phyloP scores from a whole-genome alignment of 2,329 filamentous ascomycete genomes.

The Penicillium psychrosexuale region DNA sequence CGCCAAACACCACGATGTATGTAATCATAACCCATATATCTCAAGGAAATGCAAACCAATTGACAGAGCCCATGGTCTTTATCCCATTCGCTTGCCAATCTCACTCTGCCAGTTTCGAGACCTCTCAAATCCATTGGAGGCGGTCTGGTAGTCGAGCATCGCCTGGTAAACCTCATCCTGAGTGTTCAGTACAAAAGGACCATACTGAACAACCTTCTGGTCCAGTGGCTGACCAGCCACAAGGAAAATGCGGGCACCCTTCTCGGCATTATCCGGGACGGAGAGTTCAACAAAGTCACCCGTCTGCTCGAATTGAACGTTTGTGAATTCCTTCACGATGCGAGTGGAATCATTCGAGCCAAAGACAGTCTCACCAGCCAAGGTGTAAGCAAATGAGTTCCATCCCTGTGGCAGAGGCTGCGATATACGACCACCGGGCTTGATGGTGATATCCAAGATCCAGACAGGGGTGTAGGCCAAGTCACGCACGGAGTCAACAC shows the following conservation, averaged over 20 bases:
- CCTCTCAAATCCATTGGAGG: constrained; percentile 75
- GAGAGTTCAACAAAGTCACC: constrained; percentile 73
- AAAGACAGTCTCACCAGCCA: constrained; percentile 69
- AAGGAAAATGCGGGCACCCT: constrained; percentile 56
- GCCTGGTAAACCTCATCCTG: constrained; percentile 73
- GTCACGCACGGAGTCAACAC: constrained; percentile 82
- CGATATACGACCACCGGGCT: constrained; percentile 71
- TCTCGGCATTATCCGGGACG: constrained; percentile 63
- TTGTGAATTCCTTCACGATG: constrained; percentile 64
- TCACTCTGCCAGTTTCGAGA: constrained; percentile 77
- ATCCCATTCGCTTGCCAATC: constrained; percentile 74
- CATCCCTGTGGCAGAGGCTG: constrained; percentile 76
- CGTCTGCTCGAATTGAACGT: constrained; percentile 78
- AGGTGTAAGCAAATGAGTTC: constrained; percentile 85
- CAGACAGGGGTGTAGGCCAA: constrained; percentile 97
- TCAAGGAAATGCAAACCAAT: neutral
- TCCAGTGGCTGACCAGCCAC: constrained; percentile 77
- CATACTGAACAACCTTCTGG: constrained; percentile 78
- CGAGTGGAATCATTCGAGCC: constrained; percentile 45
- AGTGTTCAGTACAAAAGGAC: constrained; percentile 74
- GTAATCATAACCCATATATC: neutral
- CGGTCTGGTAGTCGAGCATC: constrained; percentile 69
- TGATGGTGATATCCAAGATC: constrained; percentile 78
- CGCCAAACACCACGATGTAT: neutral
- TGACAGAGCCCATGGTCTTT: neutral